Evolutionary conservation across 1,284 basidiomycete species (phyloP).

Genomic region (Gymnopus androsaceus): DNA sequence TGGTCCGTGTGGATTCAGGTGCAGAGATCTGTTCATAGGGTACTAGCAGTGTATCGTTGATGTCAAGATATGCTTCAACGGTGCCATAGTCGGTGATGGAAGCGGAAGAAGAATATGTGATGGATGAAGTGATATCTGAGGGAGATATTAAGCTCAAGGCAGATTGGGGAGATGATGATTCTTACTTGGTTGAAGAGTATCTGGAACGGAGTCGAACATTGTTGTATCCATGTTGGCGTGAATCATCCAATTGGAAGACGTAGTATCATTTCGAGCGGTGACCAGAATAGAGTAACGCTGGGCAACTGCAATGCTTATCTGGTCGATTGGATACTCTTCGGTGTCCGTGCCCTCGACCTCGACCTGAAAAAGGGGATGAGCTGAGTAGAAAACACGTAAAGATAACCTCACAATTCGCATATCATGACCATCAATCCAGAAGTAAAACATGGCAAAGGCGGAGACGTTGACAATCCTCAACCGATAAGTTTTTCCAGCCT

Average conservation of each 20-base stretch:
- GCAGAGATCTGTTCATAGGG: conserved; percentile 52
- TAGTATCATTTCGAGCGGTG: conserved; percentile 86
- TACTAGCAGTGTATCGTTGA: conserved; percentile 64
- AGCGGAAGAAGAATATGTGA: conserved; percentile 62
- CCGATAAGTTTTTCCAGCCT: conserved; percentile 80
- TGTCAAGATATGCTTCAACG: conserved; percentile 54
- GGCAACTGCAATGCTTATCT: conserved; percentile 78
- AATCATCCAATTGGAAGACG: conserved; percentile 81
- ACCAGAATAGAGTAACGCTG: conserved; percentile 95
- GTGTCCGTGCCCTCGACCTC: conserved; percentile 86
- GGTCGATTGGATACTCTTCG: conserved; percentile 68
- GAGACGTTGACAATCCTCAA: conserved; percentile 79
- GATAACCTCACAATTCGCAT: conserved; percentile 78
- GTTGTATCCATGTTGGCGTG: conserved; percentile 86
- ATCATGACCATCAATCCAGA: conserved; percentile 90
- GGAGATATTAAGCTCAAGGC: background rate
- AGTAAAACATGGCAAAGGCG: conserved; percentile 74
- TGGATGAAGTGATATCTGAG: conserved; percentile 75
- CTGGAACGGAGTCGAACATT: conserved; percentile 86
- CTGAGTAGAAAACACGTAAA: background rate
- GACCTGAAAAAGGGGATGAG: conserved; percentile 9
- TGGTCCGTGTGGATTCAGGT: conserved; percentile 48
- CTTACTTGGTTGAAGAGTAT: conserved; percentile 72
- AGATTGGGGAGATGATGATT: conserved; percentile 11
- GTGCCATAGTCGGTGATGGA: conserved; percentile 50